A percentile compares a stretch with the other conserved stretches of the same genome.
These are phyloP conservation scores for Stereocaulon alpinum DNA, from an alignment of 495 filamentous ascomycete species.

Conservation along the genomic window DNA sequence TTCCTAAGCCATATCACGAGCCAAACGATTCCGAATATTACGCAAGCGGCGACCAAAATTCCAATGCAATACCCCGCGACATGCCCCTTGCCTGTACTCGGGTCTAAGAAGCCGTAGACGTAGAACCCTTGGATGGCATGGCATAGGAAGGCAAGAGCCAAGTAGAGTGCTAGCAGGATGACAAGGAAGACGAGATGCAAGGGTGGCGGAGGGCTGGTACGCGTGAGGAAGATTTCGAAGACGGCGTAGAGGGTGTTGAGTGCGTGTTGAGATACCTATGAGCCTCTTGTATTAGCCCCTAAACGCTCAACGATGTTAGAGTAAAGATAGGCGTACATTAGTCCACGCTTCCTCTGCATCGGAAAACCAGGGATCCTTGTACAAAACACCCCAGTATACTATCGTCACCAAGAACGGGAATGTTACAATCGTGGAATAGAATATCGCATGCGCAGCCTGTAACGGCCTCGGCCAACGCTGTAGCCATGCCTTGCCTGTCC, in stretches of 20 bases:
- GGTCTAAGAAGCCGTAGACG: slow-evolving; percentile 64
- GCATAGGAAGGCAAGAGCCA: slow-evolving; percentile 65
- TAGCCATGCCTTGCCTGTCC: slow-evolving; percentile 42
- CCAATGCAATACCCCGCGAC: slow-evolving; percentile 43
- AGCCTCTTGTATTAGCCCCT: background rate
- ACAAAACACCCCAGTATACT: slow-evolving; percentile 43
- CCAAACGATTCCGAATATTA: slow-evolving; percentile 52
- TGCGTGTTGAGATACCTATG: slow-evolving; percentile 56
- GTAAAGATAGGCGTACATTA: slow-evolving; percentile 40
- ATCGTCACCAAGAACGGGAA: slow-evolving; percentile 59
- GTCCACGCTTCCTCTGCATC: slow-evolving; percentile 47
- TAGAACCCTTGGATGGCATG: slow-evolving; percentile 59
- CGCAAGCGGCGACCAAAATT: slow-evolving; percentile 50
- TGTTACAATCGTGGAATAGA: slow-evolving; percentile 55
- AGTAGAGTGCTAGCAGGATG: slow-evolving; percentile 57
- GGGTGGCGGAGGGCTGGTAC: slow-evolving; percentile 46
- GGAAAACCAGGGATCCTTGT: slow-evolving; percentile 41
- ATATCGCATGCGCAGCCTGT: slow-evolving; percentile 53
- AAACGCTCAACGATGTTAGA: slow-evolving; percentile 6
- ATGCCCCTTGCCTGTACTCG: slow-evolving; percentile 33
- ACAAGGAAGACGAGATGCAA: slow-evolving; percentile 48
- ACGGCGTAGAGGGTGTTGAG: slow-evolving; percentile 63
- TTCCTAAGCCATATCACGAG: slow-evolving; percentile 42
- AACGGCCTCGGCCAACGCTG: slow-evolving; percentile 50
- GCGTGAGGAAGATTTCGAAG: slow-evolving; percentile 59